Conservation (phyloP, 2,329 filamentous ascomycete species). For the Fusarium sp. region DNA sequence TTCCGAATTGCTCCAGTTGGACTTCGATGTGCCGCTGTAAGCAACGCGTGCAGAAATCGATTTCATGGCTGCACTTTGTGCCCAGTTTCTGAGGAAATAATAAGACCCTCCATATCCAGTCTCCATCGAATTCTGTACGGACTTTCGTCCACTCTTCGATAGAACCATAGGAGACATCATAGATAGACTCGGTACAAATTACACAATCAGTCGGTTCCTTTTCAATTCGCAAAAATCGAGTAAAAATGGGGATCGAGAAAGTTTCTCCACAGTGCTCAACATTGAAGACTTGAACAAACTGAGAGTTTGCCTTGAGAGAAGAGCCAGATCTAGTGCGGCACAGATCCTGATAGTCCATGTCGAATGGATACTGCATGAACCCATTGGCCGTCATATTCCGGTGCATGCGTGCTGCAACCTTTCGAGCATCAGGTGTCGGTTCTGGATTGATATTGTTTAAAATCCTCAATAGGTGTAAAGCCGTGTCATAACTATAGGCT, state of each 20-base stretch:
- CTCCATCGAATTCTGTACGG: constrained; percentile 6
- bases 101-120: constrained; percentile 32
- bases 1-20: constrained; percentile 16
- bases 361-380: not conserved
- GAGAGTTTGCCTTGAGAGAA: not conserved
- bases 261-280: constrained; percentile 5
- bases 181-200: constrained; percentile 14
- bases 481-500: constrained; percentile 2
- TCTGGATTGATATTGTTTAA: not conserved
- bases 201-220: constrained; percentile 1
- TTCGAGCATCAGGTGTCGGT: not conserved
- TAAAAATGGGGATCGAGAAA: not conserved
- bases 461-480: not conserved
- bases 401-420: constrained; percentile 1
- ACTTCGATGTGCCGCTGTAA: constrained; percentile 2
- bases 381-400: not conserved
- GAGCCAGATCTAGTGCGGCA: not conserved
- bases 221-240: not conserved
- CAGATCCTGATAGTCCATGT: not conserved
- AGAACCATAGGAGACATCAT: constrained; percentile 11
- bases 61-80: constrained; percentile 7
- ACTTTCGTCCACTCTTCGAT: constrained; percentile 9
- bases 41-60: constrained; percentile 19
- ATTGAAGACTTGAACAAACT: not conserved
- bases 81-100: constrained; percentile 14